phyloP scores from a whole-genome alignment of 1,284 basidiomycete species.

The Rhodotorula sp. region DNA sequence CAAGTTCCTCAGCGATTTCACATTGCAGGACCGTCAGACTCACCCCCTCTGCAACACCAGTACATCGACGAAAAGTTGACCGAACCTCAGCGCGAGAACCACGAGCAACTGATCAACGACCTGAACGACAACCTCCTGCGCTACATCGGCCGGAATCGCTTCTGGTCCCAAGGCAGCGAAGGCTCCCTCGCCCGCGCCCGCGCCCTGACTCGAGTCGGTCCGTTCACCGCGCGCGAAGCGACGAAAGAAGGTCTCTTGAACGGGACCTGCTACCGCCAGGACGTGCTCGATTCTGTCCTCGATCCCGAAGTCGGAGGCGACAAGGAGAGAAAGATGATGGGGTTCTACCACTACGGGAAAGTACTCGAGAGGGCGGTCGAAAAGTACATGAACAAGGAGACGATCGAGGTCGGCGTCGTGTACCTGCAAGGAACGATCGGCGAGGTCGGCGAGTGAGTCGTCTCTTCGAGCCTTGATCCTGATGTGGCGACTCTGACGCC shows the following conservation, averaged over 20 bases:
- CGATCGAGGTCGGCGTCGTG: slow-evolving; percentile 51
- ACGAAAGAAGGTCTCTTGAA: slow-evolving; percentile 48
- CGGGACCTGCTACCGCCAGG: slow-evolving; percentile 48
- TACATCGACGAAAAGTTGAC: slow-evolving; percentile 45
- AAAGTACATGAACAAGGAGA: slow-evolving; percentile 42
- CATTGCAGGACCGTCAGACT: background rate
- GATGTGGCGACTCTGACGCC: background rate
- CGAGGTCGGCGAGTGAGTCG: slow-evolving; percentile 37
- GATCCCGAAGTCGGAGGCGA: slow-evolving; percentile 33
- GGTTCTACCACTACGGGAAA: slow-evolving; percentile 47
- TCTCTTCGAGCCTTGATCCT: background rate
- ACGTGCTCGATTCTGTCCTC: slow-evolving; percentile 46
- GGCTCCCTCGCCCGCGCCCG: slow-evolving; percentile 46
- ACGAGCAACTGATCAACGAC: slow-evolving; percentile 42
- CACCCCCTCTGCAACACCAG: background rate
- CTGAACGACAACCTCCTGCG: slow-evolving; percentile 46
- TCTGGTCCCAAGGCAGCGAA: slow-evolving; percentile 28
- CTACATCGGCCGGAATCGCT: slow-evolving; percentile 45
- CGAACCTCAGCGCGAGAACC: slow-evolving; percentile 46
- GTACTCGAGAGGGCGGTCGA: slow-evolving; percentile 43
- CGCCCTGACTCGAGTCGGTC: slow-evolving; percentile 48
- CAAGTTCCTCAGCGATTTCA: too few species aligned
- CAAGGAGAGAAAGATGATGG: slow-evolving; percentile 30
- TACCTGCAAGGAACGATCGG: slow-evolving; percentile 51
- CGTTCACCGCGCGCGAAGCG: slow-evolving; percentile 50